Conservation (phyloP, 257 asterid genomes). For the Galeopsis tetrahit region DNA sequence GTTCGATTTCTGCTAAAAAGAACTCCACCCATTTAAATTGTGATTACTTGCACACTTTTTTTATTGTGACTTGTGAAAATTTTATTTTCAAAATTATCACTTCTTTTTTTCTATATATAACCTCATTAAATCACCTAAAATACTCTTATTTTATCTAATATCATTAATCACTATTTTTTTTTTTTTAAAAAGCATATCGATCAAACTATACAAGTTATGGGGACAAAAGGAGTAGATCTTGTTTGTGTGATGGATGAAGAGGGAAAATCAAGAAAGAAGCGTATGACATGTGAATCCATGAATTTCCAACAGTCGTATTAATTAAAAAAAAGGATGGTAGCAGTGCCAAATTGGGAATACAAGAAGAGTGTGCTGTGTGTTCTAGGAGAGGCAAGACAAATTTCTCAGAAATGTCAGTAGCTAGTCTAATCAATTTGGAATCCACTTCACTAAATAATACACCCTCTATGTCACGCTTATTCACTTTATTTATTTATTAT, state of each 20-base stretch:
- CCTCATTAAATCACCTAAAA: no score
- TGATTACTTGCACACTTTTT: no score
- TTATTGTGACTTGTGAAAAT: no score
- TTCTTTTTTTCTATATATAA: no score
- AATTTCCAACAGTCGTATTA: neutral
- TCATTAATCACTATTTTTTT: no score
- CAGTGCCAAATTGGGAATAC: constrained; percentile 37
- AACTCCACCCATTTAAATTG: no score
- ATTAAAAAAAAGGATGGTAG: neutral
- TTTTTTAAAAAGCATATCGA: no score
- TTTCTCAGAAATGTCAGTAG: constrained; percentile 53
- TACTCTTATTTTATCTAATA: no score
- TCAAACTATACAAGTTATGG: no score
- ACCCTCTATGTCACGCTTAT: neutral
- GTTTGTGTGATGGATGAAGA: neutral
- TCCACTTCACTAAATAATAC: constrained; percentile 23
- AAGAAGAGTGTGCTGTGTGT: constrained; percentile 41
- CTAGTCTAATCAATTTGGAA: constrained; percentile 64
- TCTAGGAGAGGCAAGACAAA: constrained; percentile 38
- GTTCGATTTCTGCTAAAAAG: no score
- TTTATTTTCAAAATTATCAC: no score
- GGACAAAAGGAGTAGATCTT: neutral
- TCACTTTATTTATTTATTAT: no score
- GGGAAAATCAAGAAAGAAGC: neutral
- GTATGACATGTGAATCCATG: neutral